Evolutionary conservation across 2,329 filamentous ascomycete genomes (phyloP), one percentile per base, ranked within the genome.

Genomic region (Colletotrichum tanaceti): DNA sequence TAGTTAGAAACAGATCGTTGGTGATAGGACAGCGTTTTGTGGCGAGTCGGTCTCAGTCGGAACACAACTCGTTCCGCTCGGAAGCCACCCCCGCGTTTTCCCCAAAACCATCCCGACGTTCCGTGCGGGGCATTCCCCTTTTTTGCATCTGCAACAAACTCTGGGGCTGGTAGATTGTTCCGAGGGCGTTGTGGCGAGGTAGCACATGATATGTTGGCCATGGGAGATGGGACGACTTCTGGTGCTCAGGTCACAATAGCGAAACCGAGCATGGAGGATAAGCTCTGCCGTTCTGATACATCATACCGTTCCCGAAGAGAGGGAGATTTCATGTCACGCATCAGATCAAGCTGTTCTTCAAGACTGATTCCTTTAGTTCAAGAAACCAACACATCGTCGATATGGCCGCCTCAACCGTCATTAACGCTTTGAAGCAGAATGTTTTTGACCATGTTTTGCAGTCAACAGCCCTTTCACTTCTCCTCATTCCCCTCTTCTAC

Each of bases 401-500:
- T 43, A 78, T 78, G 77, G 72, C 77, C 7, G 73, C 77, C 39
- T 68, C 73, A 28, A 72, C 71, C 22, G 62, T 72, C 18, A 49
- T 78, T 11, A 22, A 72, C 1, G 71, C 73, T 2, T 53, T 77
- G 0, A 65, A 69, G 22, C 60, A 72, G 11, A 38, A 73, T 22
- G 58, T 74, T 7, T 63, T 67, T 9, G 65, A 74, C 24, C 75
- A 76, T 32, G 71, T 73, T 2, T 61, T 71, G 18, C 71, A 75
- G 41, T 73, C 73, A 1, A 16, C 55, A 11, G 20, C 53, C 28
- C 57, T 57, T 7, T 52, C 47, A 11, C 24, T 65, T 14, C 62
- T 68, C 18, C 28, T 65, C 16, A 39, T 78, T 1, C 79, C 82
- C 0, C 53, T 83, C 38, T 65, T 83, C 55, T 86, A 86, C 73